Evolutionary conservation across 1,284 basidiomycete species (phyloP), one percentile per base, ranked within the genome.

Genomic region (Rhodotorula sp.): DNA sequence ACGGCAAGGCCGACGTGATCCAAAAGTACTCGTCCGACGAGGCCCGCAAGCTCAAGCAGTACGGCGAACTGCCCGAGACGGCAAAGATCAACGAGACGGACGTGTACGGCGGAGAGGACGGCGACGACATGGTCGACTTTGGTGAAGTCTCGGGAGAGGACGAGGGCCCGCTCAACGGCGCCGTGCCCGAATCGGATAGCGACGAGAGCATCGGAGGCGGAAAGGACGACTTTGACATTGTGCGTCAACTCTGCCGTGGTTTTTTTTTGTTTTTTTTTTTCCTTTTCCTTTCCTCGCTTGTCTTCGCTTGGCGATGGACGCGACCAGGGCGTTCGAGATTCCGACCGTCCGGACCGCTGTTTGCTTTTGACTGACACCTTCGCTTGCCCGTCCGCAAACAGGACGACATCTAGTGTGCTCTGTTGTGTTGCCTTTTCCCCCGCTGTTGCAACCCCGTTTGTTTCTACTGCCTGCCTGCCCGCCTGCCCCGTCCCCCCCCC

Each of bases 61-160:
- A 98, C 80, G 95, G 97, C 68, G 97, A 99, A 82, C 86, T 99
- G 66, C 97, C 97, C 52, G 93, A 95, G 82, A 94, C 92, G 79
- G 95, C 95, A 79, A 97, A 97, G 86, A 97, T 99, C 86, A 97
- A 95, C 85, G 97, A 99, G 84, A 95, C 92, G 56, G 93, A 95
- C 78, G 89, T 88, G 0, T 31, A 47, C 26, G 70, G 63, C 34
- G 66, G 64, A 45, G 70, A 66, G 26, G 66, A 70, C 45, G 63
- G 70, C 49, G 71, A 75, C 73, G 72, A 75, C 58, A 67, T 62
- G 23, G 49, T 70, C 60, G 71, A 74, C 62, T 74, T 74, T 67
- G 75, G 72, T 60, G 72, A 76, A 54, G 72, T 73, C 49, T 69
- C 64, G 23, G 65, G 66, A 38, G 67, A 65, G 50, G 69, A 70